Percentiles rank a stretch among this genome's conserved stretches.
These are phyloP conservation scores for Lactifluus piperatus DNA, from an alignment of 768 basidiomycete species.

Conservation along the genomic window DNA sequence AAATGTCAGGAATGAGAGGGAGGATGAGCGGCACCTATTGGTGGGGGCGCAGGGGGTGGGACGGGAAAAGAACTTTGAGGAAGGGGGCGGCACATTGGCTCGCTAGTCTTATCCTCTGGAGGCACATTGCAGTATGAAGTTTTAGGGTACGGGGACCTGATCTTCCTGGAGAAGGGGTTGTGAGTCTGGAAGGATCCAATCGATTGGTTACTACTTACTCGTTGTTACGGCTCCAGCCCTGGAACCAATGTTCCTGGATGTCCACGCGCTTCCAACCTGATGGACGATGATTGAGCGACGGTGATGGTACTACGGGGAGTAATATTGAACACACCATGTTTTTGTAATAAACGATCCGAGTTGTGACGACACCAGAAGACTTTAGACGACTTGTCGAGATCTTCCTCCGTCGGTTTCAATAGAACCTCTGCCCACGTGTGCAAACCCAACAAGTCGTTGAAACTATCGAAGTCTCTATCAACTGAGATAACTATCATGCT, in stretches of 20 bases:
- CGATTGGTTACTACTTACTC: background rate
- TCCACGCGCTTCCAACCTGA: conserved; percentile 43
- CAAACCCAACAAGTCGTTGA: conserved; percentile 32
- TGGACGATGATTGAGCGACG: background rate
- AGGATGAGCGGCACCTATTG: conserved; percentile 27
- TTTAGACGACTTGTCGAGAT: conserved; percentile 23
- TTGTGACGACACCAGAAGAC: conserved; percentile 35
- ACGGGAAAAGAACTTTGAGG: conserved; percentile 26
- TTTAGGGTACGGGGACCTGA: conserved; percentile 33
- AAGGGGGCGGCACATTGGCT: conserved; percentile 36
- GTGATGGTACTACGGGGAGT: too few relatives aligned
- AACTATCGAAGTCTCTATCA: conserved; percentile 25
- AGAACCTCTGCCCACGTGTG: conserved; percentile 39
- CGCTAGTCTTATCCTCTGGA: too few relatives aligned
- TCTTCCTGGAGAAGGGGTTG: conserved; percentile 21
- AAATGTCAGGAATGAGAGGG: background rate
- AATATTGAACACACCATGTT: conserved; percentile 29
- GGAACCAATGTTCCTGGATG: conserved; percentile 36
- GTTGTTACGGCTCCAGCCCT: conserved; percentile 4
- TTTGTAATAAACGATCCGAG: conserved; percentile 34
- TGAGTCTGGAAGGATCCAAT: background rate
- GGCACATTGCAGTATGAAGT: too few relatives aligned
- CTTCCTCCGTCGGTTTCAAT: conserved; percentile 25
- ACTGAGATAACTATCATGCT: conserved; percentile 40
- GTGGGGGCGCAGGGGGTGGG: conserved; percentile 23